Conservation (phyloP, 2,329 filamentous ascomycete genomes). For the Bipolaris cookei region DNA sequence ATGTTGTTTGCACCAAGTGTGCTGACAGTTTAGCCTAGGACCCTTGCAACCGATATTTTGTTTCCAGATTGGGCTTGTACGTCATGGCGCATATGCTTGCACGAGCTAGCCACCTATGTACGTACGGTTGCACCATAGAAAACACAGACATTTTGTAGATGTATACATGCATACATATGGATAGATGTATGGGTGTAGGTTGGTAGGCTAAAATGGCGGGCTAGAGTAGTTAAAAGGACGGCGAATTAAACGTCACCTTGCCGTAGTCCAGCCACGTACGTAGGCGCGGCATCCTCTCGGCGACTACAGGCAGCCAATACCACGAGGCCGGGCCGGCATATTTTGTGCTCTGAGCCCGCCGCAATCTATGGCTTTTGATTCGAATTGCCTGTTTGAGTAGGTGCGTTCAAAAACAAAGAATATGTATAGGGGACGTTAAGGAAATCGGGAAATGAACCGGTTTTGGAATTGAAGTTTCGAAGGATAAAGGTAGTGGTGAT, state of each 20-base stretch:
- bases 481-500: no score
- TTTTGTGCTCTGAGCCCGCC: conserved; percentile 18
- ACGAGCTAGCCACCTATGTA: background rate
- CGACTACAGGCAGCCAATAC: conserved; percentile 7
- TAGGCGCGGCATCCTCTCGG: conserved; percentile 13
- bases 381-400: conserved; percentile 13
- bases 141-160: no score
- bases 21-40: background rate
- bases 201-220: background rate
- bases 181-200: background rate
- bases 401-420: background rate
- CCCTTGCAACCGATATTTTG: background rate
- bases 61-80: background rate
- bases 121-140: background rate
- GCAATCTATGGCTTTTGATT: conserved; percentile 12
- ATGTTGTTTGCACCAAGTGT: no score
- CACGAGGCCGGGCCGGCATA: conserved; percentile 16
- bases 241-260: background rate
- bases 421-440: background rate
- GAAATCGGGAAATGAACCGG: background rate
- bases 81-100: background rate
- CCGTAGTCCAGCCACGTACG: conserved; percentile 8
- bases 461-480: no score
- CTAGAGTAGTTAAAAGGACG: background rate
- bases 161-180: background rate